Conservation (phyloP, 2,329 filamentous ascomycete genomes). For the Dactylellina drechsleri region DNA sequence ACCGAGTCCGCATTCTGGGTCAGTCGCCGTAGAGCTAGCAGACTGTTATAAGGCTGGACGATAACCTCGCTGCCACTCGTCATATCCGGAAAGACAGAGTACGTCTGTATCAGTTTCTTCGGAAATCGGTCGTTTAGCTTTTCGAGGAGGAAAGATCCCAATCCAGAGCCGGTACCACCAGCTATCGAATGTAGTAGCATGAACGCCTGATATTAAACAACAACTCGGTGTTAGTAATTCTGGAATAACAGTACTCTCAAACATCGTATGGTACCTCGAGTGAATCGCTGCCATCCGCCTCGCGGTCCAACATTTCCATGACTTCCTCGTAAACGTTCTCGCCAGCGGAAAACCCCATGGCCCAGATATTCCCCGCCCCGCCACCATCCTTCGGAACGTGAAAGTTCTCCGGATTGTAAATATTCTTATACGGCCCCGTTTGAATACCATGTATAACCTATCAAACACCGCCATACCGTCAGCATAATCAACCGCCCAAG, state of each 20-base stretch:
- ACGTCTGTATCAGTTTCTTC: conserved; percentile 99
- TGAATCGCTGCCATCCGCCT: conserved; percentile 97
- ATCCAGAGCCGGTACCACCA: conserved; percentile 92
- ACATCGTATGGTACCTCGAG: conserved; percentile 72
- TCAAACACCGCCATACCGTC: conserved; percentile 5
- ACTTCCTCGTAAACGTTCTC: conserved; percentile 87
- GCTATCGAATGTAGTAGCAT: conserved; percentile 99
- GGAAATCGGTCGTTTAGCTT: conserved; percentile 96
- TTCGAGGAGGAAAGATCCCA: conserved; percentile 94
- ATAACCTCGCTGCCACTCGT: conserved; percentile 88
- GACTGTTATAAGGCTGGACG: conserved; percentile 97
- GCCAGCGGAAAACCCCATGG: conserved; percentile 91
- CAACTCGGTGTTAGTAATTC: conserved; percentile 5
- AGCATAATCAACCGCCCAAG: neutral
- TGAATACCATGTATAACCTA: conserved; percentile 91
- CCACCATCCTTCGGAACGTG: conserved; percentile 93
- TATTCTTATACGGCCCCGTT: conserved; percentile 93
- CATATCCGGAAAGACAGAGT: conserved; percentile 97
- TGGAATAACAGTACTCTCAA: neutral
- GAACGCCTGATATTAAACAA: conserved; percentile 71
- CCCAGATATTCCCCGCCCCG: conserved; percentile 98
- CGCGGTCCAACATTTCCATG: conserved; percentile 98
- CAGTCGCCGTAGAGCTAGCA: conserved; percentile 87
- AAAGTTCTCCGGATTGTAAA: conserved; percentile 99
- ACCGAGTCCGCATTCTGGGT: conserved; percentile 98